phyloP scores from a whole-genome alignment of 495 filamentous ascomycete genomes.

The Hypoxylon intermedium region DNA sequence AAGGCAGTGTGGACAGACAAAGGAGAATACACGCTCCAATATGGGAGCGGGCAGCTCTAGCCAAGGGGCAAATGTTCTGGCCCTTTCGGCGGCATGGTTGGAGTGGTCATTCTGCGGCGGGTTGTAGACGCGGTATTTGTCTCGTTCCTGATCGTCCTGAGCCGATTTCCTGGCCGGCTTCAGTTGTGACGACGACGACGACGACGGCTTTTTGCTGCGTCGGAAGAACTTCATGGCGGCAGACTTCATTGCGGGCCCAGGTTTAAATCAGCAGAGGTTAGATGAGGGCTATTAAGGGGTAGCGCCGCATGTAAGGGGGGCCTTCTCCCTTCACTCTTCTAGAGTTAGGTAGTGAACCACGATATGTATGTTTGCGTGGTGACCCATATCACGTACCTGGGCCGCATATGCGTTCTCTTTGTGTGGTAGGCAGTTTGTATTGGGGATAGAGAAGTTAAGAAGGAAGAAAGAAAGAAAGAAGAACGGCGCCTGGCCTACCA shows the following conservation, averaged over 20 bases:
- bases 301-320: too few relatives aligned
- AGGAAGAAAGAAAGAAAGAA: too few relatives aligned
- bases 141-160: slow-evolving; percentile 33
- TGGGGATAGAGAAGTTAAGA: too few relatives aligned
- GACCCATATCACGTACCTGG: too few relatives aligned
- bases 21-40: slow-evolving; percentile 75
- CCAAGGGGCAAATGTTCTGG: slow-evolving; percentile 41
- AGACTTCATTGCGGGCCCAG: slow-evolving; percentile 32
- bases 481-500: too few relatives aligned
- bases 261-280: neutral
- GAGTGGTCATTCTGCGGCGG: slow-evolving; percentile 23
- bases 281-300: neutral
- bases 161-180: slow-evolving; percentile 25
- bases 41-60: slow-evolving; percentile 65
- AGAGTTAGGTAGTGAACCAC: too few relatives aligned
- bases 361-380: too few relatives aligned
- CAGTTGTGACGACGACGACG: slow-evolving; percentile 20
- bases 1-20: slow-evolving; percentile 80
- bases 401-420: too few relatives aligned
- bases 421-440: too few relatives aligned
- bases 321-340: too few relatives aligned
- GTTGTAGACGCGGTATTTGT: slow-evolving; percentile 39
- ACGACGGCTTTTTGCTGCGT: slow-evolving; percentile 37
- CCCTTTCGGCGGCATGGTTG: slow-evolving; percentile 27
- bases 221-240: slow-evolving; percentile 53